A percentile compares a stretch with the other conserved stretches of the same genome.
These are phyloP conservation scores for Vigna mungo DNA, from an alignment of 306 rosid species.

Conservation along the genomic window DNA sequence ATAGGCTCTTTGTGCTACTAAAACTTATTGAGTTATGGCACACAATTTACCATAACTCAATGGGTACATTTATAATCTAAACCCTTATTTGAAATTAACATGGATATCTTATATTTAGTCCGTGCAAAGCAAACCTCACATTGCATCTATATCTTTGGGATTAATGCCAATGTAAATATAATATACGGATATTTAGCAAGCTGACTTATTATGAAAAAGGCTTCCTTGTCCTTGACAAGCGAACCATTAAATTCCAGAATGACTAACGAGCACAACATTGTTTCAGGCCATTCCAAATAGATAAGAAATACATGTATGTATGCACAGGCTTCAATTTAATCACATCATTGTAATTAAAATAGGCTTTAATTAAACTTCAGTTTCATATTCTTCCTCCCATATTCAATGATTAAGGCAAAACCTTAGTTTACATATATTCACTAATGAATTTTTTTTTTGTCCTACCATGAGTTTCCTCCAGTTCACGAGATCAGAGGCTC, in stretches of 20 bases:
- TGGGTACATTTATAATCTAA: slow-evolving; percentile 7
- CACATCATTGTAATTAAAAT: background rate
- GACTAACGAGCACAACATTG: background rate
- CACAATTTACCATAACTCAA: background rate
- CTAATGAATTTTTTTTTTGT: background rate
- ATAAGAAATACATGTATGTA: background rate
- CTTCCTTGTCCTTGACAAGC: background rate
- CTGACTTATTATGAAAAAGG: background rate
- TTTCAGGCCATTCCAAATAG: slow-evolving; percentile 2
- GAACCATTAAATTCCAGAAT: slow-evolving; percentile 5
- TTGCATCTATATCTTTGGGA: background rate
- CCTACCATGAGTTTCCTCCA: too few relatives aligned
- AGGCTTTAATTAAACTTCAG: background rate
- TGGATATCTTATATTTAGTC: background rate
- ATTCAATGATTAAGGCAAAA: background rate
- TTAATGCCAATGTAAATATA: background rate
- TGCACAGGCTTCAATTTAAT: background rate
- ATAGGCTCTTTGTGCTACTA: too few relatives aligned
- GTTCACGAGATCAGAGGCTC: background rate
- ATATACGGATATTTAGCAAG: slow-evolving; percentile 7
- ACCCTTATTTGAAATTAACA: background rate
- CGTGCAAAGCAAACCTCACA: background rate
- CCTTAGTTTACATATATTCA: background rate
- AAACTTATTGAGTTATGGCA: background rate
- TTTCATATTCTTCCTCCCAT: background rate